Conservation (phyloP, 805 yeast species). For the Yamadazyma philogaea region DNA sequence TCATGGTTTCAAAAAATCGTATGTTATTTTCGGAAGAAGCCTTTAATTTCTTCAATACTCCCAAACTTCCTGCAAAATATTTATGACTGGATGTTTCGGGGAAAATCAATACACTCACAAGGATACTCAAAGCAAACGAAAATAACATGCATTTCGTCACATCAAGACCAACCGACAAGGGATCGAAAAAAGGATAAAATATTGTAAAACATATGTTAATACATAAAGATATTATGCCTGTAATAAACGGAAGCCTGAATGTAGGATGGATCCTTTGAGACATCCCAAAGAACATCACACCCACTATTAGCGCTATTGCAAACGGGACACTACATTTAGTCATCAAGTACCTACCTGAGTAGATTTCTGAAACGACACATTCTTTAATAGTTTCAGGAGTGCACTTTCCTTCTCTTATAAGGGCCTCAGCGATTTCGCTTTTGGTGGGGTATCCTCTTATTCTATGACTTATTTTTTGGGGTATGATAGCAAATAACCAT, state of each 20-base stretch:
- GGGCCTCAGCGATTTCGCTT: conserved; percentile 14
- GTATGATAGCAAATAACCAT: conserved; percentile 24
- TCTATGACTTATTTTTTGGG: conserved; percentile 22
- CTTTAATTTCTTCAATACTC: conserved; percentile 15
- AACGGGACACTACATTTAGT: conserved; percentile 23
- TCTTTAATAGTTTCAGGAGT: conserved; percentile 15
- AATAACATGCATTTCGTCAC: conserved; percentile 26
- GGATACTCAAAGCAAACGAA: conserved; percentile 20
- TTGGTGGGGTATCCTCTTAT: conserved; percentile 25
- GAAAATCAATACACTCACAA: conserved; percentile 20
- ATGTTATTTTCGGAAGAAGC: conserved; percentile 19
- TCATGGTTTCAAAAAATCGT: conserved; percentile 22
- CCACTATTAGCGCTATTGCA: conserved; percentile 21
- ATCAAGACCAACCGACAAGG: conserved; percentile 17
- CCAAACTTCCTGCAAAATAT: conserved; percentile 19
- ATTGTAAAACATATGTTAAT: conserved; percentile 24
- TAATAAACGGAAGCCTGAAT: conserved; percentile 19
- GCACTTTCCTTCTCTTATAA: conserved; percentile 27
- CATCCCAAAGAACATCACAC: conserved; percentile 23
- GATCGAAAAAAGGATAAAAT: conserved; percentile 26
- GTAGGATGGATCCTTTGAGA: conserved; percentile 18
- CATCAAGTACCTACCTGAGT: conserved; percentile 25
- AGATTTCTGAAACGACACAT: conserved; percentile 22
- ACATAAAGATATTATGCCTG: conserved; percentile 21
- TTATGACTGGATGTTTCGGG: conserved; percentile 27